Conservation (phyloP, 306 rosid species). For the Quercus aquifolioides region DNA sequence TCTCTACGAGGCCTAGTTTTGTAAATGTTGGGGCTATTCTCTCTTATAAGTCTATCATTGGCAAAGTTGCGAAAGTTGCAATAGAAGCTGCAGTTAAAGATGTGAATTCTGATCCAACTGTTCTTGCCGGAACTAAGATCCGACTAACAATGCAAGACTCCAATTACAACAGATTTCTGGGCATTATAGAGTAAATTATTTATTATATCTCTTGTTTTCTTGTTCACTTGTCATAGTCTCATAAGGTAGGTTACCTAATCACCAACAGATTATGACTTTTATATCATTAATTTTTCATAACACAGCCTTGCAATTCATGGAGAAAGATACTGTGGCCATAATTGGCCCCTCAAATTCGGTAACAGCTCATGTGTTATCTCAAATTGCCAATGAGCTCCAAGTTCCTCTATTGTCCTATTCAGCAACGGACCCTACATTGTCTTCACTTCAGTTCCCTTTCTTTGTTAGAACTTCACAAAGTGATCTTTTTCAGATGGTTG, state of each 20-base stretch:
- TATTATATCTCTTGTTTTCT: not conserved
- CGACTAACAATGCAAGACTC: conserved; percentile 52
- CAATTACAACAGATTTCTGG: conserved; percentile 70
- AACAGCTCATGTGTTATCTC: conserved; percentile 81
- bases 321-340: conserved; percentile 66
- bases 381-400: conserved; percentile 86
- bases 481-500: conserved; percentile 73
- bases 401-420: conserved; percentile 78
- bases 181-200: conserved; percentile 74
- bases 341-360: conserved; percentile 84
- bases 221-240: not conserved
- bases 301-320: conserved; percentile 87
- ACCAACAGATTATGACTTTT: conserved; percentile 13
- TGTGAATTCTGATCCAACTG: conserved; percentile 70
- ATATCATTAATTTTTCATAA: conserved; percentile 5
- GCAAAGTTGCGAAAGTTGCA: conserved; percentile 56
- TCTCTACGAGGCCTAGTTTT: conserved; percentile 46
- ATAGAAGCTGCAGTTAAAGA: conserved; percentile 64
- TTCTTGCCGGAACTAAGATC: conserved; percentile 63
- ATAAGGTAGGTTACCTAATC: conserved; percentile 1
- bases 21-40: conserved; percentile 72
- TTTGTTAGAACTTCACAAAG: conserved; percentile 68
- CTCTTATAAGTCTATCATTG: conserved; percentile 50
- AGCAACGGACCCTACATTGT: conserved; percentile 80
- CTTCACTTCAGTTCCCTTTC: conserved; percentile 85